Evolutionary conservation across 2,329 filamentous ascomycete species (phyloP).

Genomic region (Sphaceloma murrayae): DNA sequence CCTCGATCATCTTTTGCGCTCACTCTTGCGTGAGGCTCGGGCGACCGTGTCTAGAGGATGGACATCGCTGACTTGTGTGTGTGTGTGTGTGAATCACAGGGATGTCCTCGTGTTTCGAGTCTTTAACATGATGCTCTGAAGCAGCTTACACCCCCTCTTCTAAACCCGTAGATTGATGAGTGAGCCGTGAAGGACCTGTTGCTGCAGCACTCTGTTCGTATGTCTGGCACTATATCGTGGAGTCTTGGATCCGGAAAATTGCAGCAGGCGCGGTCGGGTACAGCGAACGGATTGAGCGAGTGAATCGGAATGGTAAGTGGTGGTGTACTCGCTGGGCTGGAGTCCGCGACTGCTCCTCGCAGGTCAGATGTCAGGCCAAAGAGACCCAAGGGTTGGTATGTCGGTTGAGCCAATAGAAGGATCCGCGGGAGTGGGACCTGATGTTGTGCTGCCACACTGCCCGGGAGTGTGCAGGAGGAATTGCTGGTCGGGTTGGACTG

Average conservation of each 20-base stretch:
- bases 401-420: background rate
- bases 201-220: background rate
- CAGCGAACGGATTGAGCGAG: constrained; percentile 2
- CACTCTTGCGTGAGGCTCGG: no score
- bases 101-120: no score
- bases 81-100: no score
- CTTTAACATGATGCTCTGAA: no score
- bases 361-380: background rate
- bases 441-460: background rate
- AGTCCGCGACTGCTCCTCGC: constrained; percentile 4
- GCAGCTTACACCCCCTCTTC: no score
- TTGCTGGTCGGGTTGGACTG: background rate
- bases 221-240: background rate
- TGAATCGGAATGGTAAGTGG: constrained; percentile 4
- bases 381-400: constrained; percentile 10
- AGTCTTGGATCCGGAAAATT: background rate
- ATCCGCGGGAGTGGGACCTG: background rate
- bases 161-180: no score
- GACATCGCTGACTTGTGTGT: no score
- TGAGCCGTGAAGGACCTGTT: no score
- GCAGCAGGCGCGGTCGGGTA: background rate
- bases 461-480: constrained; percentile 7
- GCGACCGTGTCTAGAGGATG: no score
- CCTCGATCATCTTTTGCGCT: background rate
- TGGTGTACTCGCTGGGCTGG: background rate